Conservation (phyloP, 257 asterid species). For the Phtheirospermum japonicum region DNA sequence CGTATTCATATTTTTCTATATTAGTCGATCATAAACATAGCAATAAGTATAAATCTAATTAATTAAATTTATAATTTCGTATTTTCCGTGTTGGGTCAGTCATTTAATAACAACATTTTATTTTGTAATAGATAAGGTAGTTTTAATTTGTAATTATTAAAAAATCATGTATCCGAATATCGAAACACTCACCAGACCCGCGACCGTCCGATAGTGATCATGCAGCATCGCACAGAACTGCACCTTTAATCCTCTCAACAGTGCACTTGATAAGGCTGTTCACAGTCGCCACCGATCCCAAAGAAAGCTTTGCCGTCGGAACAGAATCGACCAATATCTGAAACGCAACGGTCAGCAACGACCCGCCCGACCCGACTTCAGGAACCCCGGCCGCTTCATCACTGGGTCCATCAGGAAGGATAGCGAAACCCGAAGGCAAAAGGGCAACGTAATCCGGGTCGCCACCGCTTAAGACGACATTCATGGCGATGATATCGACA, state of each 20-base stretch:
- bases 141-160: no score
- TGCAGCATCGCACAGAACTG: slow-evolving; percentile 32
- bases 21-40: background rate
- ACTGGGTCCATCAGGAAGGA: slow-evolving; percentile 49
- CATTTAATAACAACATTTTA: no score
- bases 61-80: no score
- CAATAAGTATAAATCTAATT: no score
- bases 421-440: slow-evolving; percentile 58
- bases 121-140: no score
- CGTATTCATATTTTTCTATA: no score
- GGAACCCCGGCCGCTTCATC: slow-evolving; percentile 19
- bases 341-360: slow-evolving; percentile 49
- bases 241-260: slow-evolving; percentile 49
- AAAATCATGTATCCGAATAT: slow-evolving; percentile 19
- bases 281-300: slow-evolving; percentile 55
- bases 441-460: slow-evolving; percentile 56
- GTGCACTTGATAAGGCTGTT: slow-evolving; percentile 56
- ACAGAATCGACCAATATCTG: slow-evolving; percentile 59
- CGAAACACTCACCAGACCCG: background rate
- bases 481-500: slow-evolving; percentile 45
- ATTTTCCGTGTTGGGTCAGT: no score
- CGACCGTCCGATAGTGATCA: slow-evolving; percentile 9
- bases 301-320: slow-evolving; percentile 54
- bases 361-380: slow-evolving; percentile 39
- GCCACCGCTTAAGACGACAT: slow-evolving; percentile 49